Conservation (phyloP, 169 alveolate genomes). For the Plasmodium knowlesi region DNA sequence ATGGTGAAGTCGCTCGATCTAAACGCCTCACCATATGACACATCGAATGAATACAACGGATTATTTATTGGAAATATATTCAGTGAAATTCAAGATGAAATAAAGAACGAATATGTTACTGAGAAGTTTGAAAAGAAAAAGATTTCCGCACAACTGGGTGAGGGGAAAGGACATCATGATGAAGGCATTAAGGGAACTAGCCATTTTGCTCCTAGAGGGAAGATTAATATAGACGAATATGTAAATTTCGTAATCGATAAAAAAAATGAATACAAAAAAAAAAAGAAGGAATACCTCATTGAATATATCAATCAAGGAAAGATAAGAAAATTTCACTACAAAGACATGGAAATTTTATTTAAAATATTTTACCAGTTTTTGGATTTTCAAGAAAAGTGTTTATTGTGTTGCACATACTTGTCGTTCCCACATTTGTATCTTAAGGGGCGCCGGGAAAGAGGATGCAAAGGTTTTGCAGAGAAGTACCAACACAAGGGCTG, state of each 20-base stretch:
- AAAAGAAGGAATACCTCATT: slow-evolving; percentile 64
- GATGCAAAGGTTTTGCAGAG: background rate
- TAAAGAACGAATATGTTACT: slow-evolving; percentile 27
- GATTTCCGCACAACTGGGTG: background rate
- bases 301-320: slow-evolving; percentile 49
- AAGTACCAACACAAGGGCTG: background rate
- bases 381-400: slow-evolving; percentile 41
- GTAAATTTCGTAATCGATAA: slow-evolving; percentile 45
- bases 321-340: slow-evolving; percentile 51
- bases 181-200: background rate
- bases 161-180: background rate
- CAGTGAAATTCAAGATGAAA: slow-evolving; percentile 71
- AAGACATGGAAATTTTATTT: slow-evolving; percentile 56
- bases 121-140: background rate
- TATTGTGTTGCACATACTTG: slow-evolving; percentile 62
- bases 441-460: background rate
- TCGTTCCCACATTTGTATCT: slow-evolving; percentile 37
- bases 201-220: background rate
- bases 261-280: slow-evolving; percentile 64
- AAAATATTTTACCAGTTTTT: slow-evolving; percentile 39
- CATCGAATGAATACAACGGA: slow-evolving; percentile 20
- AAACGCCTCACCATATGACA: slow-evolving; percentile 42
- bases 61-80: slow-evolving; percentile 58
- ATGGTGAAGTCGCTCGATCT: slow-evolving; percentile 44
- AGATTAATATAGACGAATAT: slow-evolving; percentile 55